These are phyloP conservation scores for Drechslerella stenobrocha DNA, from an alignment of 2,329 filamentous ascomycete genomes.

Conservation along the genomic window DNA sequence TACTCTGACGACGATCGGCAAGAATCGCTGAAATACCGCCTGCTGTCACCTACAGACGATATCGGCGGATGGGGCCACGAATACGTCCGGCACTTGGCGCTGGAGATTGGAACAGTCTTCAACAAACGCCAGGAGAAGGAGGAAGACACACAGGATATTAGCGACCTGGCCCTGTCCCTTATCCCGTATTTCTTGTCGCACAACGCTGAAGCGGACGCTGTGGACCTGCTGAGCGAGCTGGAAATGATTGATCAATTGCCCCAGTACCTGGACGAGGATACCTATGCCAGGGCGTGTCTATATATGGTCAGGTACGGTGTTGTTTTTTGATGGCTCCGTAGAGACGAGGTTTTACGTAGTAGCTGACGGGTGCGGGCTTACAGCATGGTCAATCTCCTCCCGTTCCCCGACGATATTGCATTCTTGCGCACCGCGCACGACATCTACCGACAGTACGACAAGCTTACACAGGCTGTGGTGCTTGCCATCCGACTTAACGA, in stretches of 20 bases:
- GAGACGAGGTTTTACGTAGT: background rate
- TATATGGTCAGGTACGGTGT: slow-evolving; percentile 75
- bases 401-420: slow-evolving; percentile 94
- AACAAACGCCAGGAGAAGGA: slow-evolving; percentile 83
- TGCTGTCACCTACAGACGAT: slow-evolving; percentile 86
- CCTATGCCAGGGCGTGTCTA: slow-evolving; percentile 86
- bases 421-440: slow-evolving; percentile 91
- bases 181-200: slow-evolving; percentile 95
- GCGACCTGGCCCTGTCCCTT: slow-evolving; percentile 78
- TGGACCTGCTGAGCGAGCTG: slow-evolving; percentile 93
- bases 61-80: slow-evolving; percentile 98
- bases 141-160: slow-evolving; percentile 78
- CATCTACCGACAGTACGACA: slow-evolving; percentile 91
- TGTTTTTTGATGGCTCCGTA: background rate
- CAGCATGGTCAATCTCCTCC: slow-evolving; percentile 93
- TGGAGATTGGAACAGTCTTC: slow-evolving; percentile 95
- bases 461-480: slow-evolving; percentile 89
- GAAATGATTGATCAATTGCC: slow-evolving; percentile 94
- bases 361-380: slow-evolving; percentile 4
- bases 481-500: slow-evolving; percentile 94
- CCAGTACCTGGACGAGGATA: slow-evolving; percentile 88
- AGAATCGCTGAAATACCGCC: slow-evolving; percentile 93
- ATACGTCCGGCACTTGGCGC: slow-evolving; percentile 90
- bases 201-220: slow-evolving; percentile 96
- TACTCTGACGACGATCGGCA: slow-evolving; percentile 94